Percentiles rank a stretch among this genome's conserved stretches.
Evolutionary conservation across 371 early-diverging fungal species (phyloP).

Genomic region (Mortierella sp.): DNA sequence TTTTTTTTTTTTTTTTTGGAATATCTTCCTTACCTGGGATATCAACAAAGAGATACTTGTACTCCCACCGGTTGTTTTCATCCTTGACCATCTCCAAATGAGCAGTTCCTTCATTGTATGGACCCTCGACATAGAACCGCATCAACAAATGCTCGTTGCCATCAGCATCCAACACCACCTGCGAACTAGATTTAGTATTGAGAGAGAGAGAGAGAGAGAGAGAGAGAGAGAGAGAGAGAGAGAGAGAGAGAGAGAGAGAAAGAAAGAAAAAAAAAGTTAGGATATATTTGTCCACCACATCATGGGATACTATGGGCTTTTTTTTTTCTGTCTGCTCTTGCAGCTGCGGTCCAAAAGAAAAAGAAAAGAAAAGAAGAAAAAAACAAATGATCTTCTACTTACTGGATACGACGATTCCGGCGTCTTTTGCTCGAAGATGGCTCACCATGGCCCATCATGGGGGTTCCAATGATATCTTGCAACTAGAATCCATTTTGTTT

Average conservation of each 20-base stretch:
- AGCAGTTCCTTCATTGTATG: slow-evolving; percentile 56
- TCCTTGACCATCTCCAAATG: slow-evolving; percentile 64
- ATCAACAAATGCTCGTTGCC: slow-evolving; percentile 60
- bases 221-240: too few species aligned
- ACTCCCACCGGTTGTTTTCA: slow-evolving; percentile 58
- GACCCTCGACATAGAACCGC: slow-evolving; percentile 63
- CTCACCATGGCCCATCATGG: slow-evolving; percentile 61
- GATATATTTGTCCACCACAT: neutral
- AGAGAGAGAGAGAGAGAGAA: neutral
- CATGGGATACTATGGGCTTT: too few species aligned
- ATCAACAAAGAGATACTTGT: slow-evolving; percentile 61
- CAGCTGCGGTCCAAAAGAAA: too few species aligned
- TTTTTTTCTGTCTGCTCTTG: too few species aligned
- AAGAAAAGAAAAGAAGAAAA: neutral
- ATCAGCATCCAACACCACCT: slow-evolving; percentile 56
- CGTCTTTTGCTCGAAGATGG: slow-evolving; percentile 56
- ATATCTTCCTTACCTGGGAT: slow-evolving; percentile 56
- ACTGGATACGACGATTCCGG: slow-evolving; percentile 57
- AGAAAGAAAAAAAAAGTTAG: neutral
- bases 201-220: neutral
- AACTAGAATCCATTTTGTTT: slow-evolving; percentile 4
- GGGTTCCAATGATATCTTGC: slow-evolving; percentile 42
- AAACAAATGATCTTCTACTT: neutral
- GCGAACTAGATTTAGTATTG: slow-evolving; percentile 42
- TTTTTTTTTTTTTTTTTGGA: too few species aligned